A percentile compares a stretch with the other conserved stretches of the same genome.
These are phyloP conservation scores for Adansonia madagascariensis DNA, from an alignment of 441 rosid genomes.

Conservation along the genomic window DNA sequence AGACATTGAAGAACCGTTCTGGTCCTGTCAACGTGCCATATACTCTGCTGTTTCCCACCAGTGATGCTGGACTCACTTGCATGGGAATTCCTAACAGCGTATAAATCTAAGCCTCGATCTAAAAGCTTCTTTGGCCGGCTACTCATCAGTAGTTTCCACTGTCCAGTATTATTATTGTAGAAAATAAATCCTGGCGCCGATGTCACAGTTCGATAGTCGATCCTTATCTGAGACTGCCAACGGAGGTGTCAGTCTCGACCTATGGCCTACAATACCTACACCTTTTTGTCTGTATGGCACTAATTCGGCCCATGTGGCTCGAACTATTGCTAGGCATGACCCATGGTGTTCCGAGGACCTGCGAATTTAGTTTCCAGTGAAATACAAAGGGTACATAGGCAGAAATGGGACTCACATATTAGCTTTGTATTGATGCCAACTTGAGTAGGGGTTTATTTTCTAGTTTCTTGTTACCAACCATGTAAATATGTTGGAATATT, in stretches of 20 bases:
- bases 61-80: neutral
- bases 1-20: neutral
- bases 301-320: too few relatives aligned
- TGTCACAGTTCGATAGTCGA: too few relatives aligned
- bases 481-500: slow-evolving; percentile 33
- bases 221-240: too few relatives aligned
- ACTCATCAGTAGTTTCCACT: neutral
- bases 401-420: too few relatives aligned
- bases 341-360: too few relatives aligned
- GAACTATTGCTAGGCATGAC: too few relatives aligned
- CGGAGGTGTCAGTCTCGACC: too few relatives aligned
- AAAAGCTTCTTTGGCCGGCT: neutral
- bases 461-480: neutral
- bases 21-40: neutral
- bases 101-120: neutral
- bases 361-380: too few relatives aligned
- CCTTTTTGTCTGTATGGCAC: too few relatives aligned
- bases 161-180: neutral
- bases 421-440: too few relatives aligned
- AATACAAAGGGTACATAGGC: too few relatives aligned
- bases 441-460: neutral
- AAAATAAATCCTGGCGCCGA: slow-evolving; percentile 35
- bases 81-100: neutral
- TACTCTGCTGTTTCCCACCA: neutral
- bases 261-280: too few relatives aligned